Evolutionary conservation across 2,329 filamentous ascomycete species (phyloP), one percentile per base, ranked within the genome.

Genomic region (Colletotrichum sidae): DNA sequence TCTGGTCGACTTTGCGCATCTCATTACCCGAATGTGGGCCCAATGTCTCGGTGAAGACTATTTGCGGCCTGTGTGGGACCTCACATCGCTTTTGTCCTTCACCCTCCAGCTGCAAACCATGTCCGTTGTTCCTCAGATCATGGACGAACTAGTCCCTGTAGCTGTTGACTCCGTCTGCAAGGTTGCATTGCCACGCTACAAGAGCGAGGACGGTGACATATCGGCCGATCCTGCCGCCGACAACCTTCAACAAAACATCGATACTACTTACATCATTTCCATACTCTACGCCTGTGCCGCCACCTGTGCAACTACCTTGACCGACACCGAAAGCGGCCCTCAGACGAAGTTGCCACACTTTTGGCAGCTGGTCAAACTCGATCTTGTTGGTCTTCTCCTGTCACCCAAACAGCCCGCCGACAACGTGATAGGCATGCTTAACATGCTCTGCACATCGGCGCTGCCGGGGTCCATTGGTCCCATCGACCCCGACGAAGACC

Each of bases 11-110:
- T 89, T 94, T 68, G 88, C 87, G 55, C 81, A 86, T 53, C 79
- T 88, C 37, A 77, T 94, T 17, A 83, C 92, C 54, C 81, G 84
- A 13, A 75, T 95, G 12, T 95, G 92, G 92, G 82, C 83, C 13
- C 84, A 83, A 17, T 94, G 92, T 72, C 78, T 90, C 7, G 80
- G 85, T 10, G 91, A 94, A 70, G 81, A 82, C 69, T 80, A 87
- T 76, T 87, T 88, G 71, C 79, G 81, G 10, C 90, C 92, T 0
- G 81, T 94, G 45, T 86, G 85, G 67, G 81, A 92, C 42, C 79
- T 95, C 4, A 79, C 91, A 25, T 85, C 90, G 25, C 80, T 92
- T 39, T 73, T 93, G 11, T 81, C 84, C 11, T 90, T 90, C 67
- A 85, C 89, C 1, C 78, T 94, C 5, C 84, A 88, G 50, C 80